A percentile compares a stretch with the other conserved stretches of the same genome.
Evolutionary conservation across 805 yeast species (phyloP).

Genomic region (Maudiozyma bulderi): DNA sequence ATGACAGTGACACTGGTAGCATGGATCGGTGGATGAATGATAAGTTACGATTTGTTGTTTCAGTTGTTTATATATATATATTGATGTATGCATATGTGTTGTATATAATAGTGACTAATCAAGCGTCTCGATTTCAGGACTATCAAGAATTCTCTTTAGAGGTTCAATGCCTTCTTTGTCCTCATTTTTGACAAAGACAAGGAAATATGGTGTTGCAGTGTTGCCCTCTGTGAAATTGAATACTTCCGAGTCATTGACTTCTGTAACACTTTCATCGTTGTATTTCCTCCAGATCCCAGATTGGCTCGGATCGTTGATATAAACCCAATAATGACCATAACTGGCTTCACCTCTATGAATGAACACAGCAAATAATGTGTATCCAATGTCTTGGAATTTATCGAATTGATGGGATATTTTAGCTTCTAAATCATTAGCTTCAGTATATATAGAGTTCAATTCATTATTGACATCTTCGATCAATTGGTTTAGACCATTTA

Average conservation of each 20-base stretch:
- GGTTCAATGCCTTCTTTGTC: slow-evolving; percentile 52
- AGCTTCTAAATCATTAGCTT: slow-evolving; percentile 36
- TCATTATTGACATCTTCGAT: slow-evolving; percentile 40
- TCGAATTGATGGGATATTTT: slow-evolving; percentile 53
- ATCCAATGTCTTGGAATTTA: slow-evolving; percentile 54
- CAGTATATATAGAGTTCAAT: slow-evolving; percentile 33
- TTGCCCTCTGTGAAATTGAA: slow-evolving; percentile 57
- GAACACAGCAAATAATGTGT: slow-evolving; percentile 81
- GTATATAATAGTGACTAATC: background rate
- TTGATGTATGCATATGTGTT: too few relatives aligned
- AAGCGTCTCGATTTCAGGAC: background rate
- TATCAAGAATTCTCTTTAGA: slow-evolving; percentile 37
- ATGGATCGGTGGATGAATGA: too few relatives aligned
- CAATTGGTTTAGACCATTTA: slow-evolving; percentile 33
- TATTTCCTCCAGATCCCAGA: slow-evolving; percentile 69
- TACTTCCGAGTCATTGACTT: slow-evolving; percentile 55
- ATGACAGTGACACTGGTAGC: too few relatives aligned
- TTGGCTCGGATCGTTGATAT: slow-evolving; percentile 65
- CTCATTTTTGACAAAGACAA: slow-evolving; percentile 71
- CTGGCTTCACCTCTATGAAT: slow-evolving; percentile 94
- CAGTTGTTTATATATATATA: too few relatives aligned
- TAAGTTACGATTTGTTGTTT: too few relatives aligned
- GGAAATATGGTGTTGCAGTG: slow-evolving; percentile 88
- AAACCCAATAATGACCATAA: slow-evolving; percentile 96
- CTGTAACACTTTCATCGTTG: slow-evolving; percentile 91